A percentile compares a stretch with the other conserved stretches of the same genome.
Evolutionary conservation across 805 yeast species (phyloP).

Genomic region (Metschnikowia peoriensis): DNA sequence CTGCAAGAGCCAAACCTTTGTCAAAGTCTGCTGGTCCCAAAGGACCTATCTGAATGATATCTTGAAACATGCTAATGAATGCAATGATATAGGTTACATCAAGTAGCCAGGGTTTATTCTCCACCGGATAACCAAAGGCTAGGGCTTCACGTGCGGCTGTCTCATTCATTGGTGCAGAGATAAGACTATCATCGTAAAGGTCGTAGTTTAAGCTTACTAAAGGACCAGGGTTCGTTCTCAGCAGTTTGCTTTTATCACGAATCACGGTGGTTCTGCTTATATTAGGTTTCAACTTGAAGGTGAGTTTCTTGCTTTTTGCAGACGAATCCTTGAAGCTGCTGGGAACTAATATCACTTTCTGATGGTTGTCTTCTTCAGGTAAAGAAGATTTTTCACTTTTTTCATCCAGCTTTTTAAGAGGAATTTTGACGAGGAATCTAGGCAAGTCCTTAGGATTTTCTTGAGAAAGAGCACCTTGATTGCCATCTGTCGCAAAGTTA

Average conservation of each 20-base stretch:
- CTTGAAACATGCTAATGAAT: constrained; percentile 31
- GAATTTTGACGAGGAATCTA: constrained; percentile 1
- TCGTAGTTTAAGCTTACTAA: constrained; percentile 34
- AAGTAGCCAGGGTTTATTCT: constrained; percentile 23
- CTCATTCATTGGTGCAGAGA: constrained; percentile 19
- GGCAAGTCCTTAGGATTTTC: neutral
- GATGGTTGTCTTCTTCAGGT: neutral
- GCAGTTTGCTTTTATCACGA: constrained; percentile 25
- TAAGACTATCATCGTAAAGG: constrained; percentile 36
- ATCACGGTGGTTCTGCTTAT: constrained; percentile 31
- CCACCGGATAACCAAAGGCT: constrained; percentile 35
- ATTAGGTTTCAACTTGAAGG: constrained; percentile 3
- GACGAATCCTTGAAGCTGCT: neutral
- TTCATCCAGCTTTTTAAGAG: neutral
- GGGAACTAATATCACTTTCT: neutral
- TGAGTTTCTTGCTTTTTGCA: constrained; percentile 1
- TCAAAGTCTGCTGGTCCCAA: constrained; percentile 42
- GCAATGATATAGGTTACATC: constrained; percentile 35
- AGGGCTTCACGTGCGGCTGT: constrained; percentile 23
- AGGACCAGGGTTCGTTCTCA: constrained; percentile 42
- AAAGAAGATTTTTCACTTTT: neutral
- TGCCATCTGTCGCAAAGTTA: neutral
- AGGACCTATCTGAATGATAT: constrained; percentile 21
- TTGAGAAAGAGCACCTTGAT: neutral
- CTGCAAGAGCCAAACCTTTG: constrained; percentile 29